Evolutionary conservation across 176 grass and related monocot genomes (phyloP), one percentile per base, ranked within the genome.

Genomic region (Canna indica): DNA sequence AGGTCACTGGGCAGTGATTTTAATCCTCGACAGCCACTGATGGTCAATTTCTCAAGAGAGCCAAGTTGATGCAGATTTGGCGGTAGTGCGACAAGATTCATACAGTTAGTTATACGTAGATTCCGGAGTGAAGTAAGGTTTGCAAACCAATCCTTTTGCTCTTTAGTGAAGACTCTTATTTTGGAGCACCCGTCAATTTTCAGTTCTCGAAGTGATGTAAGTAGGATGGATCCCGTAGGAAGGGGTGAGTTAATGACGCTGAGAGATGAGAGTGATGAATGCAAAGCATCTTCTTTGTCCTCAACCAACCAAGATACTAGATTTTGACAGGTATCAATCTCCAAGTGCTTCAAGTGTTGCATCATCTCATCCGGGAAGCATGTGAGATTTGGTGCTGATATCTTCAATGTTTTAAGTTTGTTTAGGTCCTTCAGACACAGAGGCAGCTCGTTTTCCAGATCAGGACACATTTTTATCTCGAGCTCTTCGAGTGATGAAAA

Each of bases 401-500:
- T 56, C 18, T 56, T 56, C n/a, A 56, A 56, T 1, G 18, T 56
- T 56, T 14, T 25, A 56, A 56, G 15, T 25, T 14, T 22, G 1
- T 56, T 56, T n/a, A 56, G 52, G 22, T 56, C 20, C 18, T 56
- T 56, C 52, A 56, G 12, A 56, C 52, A 56, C 20, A 6, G 17
- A 4, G 52, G n/a, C 1, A 56, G 18, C 52, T 56, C 1, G 18
- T 0, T 56, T 56, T 56, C 52, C 18, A 56, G 52, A 56, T 56
- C 52, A 56, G 50, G 38, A 29, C 64, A 81, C 0, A 0, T 8
- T 26, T 2, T 5, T 62, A 81, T 70, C 12, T 2, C 1, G 17
- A 81, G 35, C 7, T 36, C 36, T 76, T 81, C 64, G 47, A 81
- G 34, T 70, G 36, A 39, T 62, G 79, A n/a, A 56, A 56, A 17